Base-by-base conservation (phyloP, 768 basidiomycete genomes). In the Symmetrospora coprosmae region DNA sequence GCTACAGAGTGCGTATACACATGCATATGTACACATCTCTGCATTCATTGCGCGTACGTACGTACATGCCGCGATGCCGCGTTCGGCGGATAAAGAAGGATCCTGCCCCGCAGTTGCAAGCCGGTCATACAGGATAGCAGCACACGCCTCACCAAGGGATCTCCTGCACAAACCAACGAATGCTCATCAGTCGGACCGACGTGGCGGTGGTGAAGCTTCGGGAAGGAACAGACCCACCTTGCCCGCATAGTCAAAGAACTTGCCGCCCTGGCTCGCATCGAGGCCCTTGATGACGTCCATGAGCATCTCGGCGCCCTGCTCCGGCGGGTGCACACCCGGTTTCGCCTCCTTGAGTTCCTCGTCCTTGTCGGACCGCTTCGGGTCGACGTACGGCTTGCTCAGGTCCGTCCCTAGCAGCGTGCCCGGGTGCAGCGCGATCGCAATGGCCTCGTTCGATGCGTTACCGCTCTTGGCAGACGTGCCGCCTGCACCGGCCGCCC, bases 401-500 rank as follows among this genome's bases (percentile, higher is more conserved):
- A 69, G 46, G 25, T 64, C 56, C 1, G 69, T 66, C 1, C 65
- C 67, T 43, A 63, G 58, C 19, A 65, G 50, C 1, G 66, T 64
- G 13, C 67, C 66, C 3, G 66, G 66, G 60, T 66, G 67, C 30
- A 64, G 64, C 8, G 72, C 69, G 55, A 75, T 48, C 4, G 69
- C 72, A 7, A 74, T 73, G 1, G 72, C 71, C 25, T 71, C 69
- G 41, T 71, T 72, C 60, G 69, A 67, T 27, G 4, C 21, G 11
- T 35, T 16, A 43, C 9, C 68, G 49, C 2, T 71, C 65, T 69
- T 69, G 35, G 14, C 21, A 34, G 4, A n/a, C 14, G 47, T 40
- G 41, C n/a, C 38, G 28, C 50, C 40, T 49, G 40, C 45, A 14
- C 23, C 35, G 31, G 16, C 19, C 23, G 43, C 50, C 37, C 35